These are phyloP conservation scores for Leccinum pachyderme DNA, from an alignment of 1,284 basidiomycete genomes.

Conservation along the genomic window DNA sequence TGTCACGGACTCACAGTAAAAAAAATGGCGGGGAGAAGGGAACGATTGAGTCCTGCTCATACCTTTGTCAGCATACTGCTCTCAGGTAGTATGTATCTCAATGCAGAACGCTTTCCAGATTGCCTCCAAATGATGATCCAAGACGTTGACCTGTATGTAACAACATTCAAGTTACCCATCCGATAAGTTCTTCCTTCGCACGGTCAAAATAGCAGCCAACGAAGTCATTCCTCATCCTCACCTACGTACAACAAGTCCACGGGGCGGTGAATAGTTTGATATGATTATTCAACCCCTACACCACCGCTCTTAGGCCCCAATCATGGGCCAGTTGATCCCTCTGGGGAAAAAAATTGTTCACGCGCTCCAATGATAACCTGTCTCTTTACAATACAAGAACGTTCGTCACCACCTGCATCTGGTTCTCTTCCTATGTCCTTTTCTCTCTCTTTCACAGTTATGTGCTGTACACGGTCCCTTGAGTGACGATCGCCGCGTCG, in stretches of 20 bases:
- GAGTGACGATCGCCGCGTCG: constrained; percentile 1
- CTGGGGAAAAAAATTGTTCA: not conserved
- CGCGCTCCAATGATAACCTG: not conserved
- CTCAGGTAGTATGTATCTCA: not conserved
- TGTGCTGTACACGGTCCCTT: not conserved
- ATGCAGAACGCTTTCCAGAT: not conserved
- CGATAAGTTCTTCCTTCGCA: no score
- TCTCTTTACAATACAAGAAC: not conserved
- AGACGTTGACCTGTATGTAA: not conserved
- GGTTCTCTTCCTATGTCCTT: not conserved
- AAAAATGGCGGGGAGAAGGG: no score
- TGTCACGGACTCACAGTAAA: no score
- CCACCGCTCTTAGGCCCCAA: not conserved
- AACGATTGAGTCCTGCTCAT: no score
- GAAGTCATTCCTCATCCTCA: not conserved
- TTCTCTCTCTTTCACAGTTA: not conserved
- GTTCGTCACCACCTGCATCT: not conserved
- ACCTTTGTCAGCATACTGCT: not conserved
- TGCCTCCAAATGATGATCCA: not conserved
- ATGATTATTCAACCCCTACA: not conserved
- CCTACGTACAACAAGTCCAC: not conserved
- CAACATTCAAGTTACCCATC: not conserved
- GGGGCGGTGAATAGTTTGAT: not conserved
- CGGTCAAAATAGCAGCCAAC: not conserved
- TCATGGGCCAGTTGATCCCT: not conserved